phyloP scores from a whole-genome alignment of 2,329 filamentous ascomycete genomes.

The Eurotiales sp. region DNA sequence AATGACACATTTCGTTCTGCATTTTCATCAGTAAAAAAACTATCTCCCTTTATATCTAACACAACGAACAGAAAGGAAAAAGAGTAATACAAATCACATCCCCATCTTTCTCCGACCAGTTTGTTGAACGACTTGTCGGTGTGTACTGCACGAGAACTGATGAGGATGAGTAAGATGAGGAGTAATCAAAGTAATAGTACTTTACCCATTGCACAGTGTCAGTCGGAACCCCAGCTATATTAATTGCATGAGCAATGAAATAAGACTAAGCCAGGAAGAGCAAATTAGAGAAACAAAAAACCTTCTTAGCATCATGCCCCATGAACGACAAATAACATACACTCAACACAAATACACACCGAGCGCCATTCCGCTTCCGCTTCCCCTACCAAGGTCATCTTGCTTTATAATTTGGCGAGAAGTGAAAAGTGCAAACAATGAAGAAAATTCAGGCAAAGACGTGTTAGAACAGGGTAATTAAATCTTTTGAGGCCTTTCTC shows the following conservation, averaged over 20 bases:
- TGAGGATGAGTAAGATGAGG: too few relatives aligned
- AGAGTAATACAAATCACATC: not conserved
- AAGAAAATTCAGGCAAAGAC: not conserved
- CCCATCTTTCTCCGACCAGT: not conserved
- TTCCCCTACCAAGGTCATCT: slow-evolving; percentile 3
- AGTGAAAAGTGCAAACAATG: not conserved
- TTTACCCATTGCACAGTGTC: not conserved
- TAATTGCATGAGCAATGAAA: slow-evolving; percentile 16
- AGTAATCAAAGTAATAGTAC: too few relatives aligned
- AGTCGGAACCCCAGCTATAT: slow-evolving; percentile 2
- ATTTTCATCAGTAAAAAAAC: not conserved
- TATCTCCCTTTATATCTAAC: not conserved
- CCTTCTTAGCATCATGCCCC: slow-evolving; percentile 6
- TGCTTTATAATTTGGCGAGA: not conserved
- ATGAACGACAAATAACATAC: slow-evolving; percentile 5
- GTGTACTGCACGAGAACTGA: too few relatives aligned
- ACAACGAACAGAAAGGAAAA: not conserved
- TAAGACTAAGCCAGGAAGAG: slow-evolving; percentile 18
- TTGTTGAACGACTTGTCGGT: not conserved
- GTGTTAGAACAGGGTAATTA: too few relatives aligned
- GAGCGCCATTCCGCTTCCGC: slow-evolving; percentile 6
- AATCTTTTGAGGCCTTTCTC: not conserved
- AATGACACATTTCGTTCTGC: not conserved
- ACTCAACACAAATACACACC: not conserved
- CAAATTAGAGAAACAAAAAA: slow-evolving; percentile 8